Evolutionary conservation across 2,329 filamentous ascomycete genomes (phyloP).

Genomic region (Incumbomyces delicatus): DNA sequence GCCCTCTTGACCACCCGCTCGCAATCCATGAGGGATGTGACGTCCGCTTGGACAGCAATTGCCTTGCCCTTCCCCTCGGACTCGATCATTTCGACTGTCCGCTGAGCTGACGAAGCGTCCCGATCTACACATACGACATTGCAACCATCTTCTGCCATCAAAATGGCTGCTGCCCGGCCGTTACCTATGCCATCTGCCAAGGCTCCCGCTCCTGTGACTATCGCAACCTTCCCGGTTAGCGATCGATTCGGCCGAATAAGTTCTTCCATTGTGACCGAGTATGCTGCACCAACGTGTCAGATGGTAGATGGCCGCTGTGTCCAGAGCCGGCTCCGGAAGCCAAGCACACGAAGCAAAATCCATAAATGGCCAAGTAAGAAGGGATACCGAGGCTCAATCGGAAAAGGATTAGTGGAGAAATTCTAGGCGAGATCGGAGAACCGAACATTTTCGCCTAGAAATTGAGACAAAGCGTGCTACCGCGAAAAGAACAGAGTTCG

Average conservation of each 20-base stretch:
- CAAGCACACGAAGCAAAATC: too few relatives aligned
- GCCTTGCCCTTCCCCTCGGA: constrained; percentile 32
- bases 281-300: not conserved
- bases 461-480: too few relatives aligned
- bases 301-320: not conserved
- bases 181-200: constrained; percentile 51
- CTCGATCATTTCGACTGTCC: constrained; percentile 46
- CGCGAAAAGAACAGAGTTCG: too few relatives aligned
- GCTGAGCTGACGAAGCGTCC: constrained; percentile 39
- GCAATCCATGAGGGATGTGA: constrained; percentile 47
- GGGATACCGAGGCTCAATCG: too few relatives aligned
- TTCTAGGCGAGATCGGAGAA: too few relatives aligned
- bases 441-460: too few relatives aligned
- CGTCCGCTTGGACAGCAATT: constrained; percentile 41
- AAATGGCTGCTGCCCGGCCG: constrained; percentile 47
- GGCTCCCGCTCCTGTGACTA: constrained; percentile 52
- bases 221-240: constrained; percentile 27
- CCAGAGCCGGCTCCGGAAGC: not conserved
- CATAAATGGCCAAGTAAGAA: too few relatives aligned
- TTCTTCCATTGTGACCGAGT: not conserved
- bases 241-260: constrained; percentile 16
- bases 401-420: too few relatives aligned
- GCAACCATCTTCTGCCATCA: constrained; percentile 51
- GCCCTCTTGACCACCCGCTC: constrained; percentile 32
- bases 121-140: constrained; percentile 51